These are phyloP conservation scores for Myxozyma kluyveri DNA, from an alignment of 805 yeast species.

Conservation along the genomic window DNA sequence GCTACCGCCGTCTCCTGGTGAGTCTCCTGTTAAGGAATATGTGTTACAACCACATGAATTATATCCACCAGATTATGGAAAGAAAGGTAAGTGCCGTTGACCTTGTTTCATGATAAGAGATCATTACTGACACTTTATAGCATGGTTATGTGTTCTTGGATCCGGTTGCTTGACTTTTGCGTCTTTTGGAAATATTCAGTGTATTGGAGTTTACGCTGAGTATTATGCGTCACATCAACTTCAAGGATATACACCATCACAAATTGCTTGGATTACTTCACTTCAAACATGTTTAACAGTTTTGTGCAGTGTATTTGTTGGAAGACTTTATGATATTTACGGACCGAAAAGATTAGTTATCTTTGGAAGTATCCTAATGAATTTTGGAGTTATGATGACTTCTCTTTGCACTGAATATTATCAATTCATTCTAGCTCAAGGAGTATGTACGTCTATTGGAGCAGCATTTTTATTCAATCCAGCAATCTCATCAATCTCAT, in stretches of 20 bases:
- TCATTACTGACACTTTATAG: conserved; percentile 30
- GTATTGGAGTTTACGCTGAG: conserved; percentile 31
- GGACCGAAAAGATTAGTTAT: conserved; percentile 22
- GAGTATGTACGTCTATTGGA: conserved; percentile 50
- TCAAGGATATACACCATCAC: conserved; percentile 28
- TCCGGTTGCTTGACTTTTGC: conserved; percentile 56
- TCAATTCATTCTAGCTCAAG: conserved; percentile 53
- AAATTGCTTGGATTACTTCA: conserved; percentile 39
- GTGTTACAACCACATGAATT: conserved; percentile 12
- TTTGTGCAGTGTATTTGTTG: conserved; percentile 31
- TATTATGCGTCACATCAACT: conserved; percentile 34
- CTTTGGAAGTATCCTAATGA: conserved; percentile 31
- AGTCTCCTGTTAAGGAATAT: neutral
- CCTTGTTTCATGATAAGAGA: neutral
- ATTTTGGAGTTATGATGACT: conserved; percentile 38
- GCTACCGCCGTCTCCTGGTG: neutral
- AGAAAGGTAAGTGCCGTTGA: neutral
- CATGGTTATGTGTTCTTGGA: conserved; percentile 54
- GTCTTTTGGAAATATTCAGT: conserved; percentile 52
- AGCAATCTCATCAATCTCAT: conserved; percentile 46
- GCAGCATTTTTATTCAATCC: conserved; percentile 46
- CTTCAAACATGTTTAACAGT: conserved; percentile 35
- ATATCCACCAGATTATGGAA: conserved; percentile 13
- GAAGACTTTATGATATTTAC: conserved; percentile 26
- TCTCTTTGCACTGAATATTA: conserved; percentile 44